Evolutionary conservation across 1,284 basidiomycete genomes (phyloP), one percentile per base, ranked within the genome.

Genomic region (Anthracocystis walkeri): DNA sequence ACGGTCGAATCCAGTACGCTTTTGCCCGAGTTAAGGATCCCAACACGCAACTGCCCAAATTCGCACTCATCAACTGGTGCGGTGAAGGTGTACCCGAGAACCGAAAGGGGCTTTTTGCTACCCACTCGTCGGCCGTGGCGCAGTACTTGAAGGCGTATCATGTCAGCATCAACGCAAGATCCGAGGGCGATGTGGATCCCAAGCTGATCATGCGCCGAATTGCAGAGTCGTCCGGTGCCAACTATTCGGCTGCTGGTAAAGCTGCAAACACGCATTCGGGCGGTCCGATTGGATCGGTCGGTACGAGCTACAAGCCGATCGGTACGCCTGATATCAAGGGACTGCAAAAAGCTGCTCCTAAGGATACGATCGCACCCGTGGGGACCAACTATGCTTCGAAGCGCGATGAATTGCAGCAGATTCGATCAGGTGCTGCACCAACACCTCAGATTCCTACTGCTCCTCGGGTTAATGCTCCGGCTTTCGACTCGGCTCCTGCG

Each of bases 1-100:
- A 97, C 85, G 95, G 94, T 69, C 89, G 93, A 78, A 95, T 97
- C 60, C 94, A 97, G 86, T 99, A 96, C 84, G 96, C 94, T 11
- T 97, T 97, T 82, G 91, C 89, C 4, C 89, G 93, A 65, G 94
- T 98, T 44, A 90, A 90, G 68, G 96, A 98, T 86, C 91, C 92
- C 44, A 94, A 95, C 91, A 92, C 90, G 82, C 88, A 92, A 78
- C 89, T 98, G n/a, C 89, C 92, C 65, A 97, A 97, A 87, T 94
- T 95, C 75, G 93, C 97, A 7, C 91, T 96, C 65, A 88, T 90
- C 83, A 85, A 86, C 69, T 87, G 87, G 87, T 95, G 93, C 81
- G 95, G 96, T 56, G 95, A 97, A 81, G 95, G 96, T 78, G 96
- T 98, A 0, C 95, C 95, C 18, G 94, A 92, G 86, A 89, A 89